Evolutionary conservation across 345 rosid genomes (phyloP).

Genomic region (Isatis tinctoria): DNA sequence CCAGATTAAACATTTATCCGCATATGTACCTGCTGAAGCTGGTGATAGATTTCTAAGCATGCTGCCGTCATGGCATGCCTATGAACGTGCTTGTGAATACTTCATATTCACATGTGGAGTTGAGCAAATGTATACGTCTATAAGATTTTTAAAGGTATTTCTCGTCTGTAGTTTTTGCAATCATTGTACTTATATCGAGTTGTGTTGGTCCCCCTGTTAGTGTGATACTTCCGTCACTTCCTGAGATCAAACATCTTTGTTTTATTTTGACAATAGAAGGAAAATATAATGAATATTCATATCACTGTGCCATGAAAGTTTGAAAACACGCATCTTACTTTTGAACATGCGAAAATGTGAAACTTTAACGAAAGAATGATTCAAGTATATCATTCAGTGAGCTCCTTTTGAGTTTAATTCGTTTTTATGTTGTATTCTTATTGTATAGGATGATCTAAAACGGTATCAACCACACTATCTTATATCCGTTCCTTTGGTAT

Average conservation of each 20-base stretch:
- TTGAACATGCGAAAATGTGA: not conserved
- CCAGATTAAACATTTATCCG: slow-evolving; percentile 67
- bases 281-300: not conserved
- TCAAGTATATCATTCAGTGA: not conserved
- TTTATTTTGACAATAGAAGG: not conserved
- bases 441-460: slow-evolving; percentile 70
- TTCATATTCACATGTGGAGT: slow-evolving; percentile 71
- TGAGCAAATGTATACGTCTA: slow-evolving; percentile 81
- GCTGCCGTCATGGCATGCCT: slow-evolving; percentile 96
- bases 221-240: slow-evolving; percentile 5
- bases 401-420: not conserved
- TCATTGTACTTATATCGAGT: not conserved
- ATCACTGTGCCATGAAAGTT: slow-evolving; percentile 1
- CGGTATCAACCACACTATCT: slow-evolving; percentile 81
- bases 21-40: slow-evolving; percentile 66
- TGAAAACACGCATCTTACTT: not conserved
- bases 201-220: not conserved
- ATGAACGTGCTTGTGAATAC: slow-evolving; percentile 92
- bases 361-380: not conserved
- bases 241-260: not conserved
- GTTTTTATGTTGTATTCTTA: not conserved
- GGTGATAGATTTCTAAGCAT: slow-evolving; percentile 90
- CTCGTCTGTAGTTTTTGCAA: not conserved
- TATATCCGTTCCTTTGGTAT: slow-evolving; percentile 88
- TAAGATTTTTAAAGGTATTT: slow-evolving; percentile 71